These are phyloP conservation scores for Chenopodium album DNA, from an alignment of 148 eudicot genomes.

Conservation along the genomic window DNA sequence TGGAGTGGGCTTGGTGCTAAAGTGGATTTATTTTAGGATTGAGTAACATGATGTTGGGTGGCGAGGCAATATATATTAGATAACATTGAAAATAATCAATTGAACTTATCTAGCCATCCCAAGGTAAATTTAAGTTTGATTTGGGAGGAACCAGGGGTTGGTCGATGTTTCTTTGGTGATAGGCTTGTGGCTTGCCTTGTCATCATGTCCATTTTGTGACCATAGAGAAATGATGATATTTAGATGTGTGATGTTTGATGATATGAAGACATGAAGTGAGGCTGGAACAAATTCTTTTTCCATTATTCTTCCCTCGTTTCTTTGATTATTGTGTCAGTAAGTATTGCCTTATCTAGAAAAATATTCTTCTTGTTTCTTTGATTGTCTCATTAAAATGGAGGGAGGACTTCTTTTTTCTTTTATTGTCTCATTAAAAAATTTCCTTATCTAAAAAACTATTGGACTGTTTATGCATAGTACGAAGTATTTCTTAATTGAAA, in stretches of 20 bases:
- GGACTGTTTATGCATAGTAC: too few species aligned
- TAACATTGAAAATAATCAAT: background rate
- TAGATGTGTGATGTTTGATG: background rate
- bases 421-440: too few species aligned
- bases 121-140: background rate
- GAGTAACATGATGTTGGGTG: background rate
- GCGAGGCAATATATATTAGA: background rate
- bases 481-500: too few species aligned
- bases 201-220: background rate
- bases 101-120: background rate
- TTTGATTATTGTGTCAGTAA: background rate
- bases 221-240: background rate
- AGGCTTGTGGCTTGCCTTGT: background rate
- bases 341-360: background rate
- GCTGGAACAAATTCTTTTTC: too few species aligned
- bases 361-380: too few species aligned
- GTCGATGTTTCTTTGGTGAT: background rate
- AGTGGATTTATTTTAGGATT: background rate
- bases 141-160: background rate
- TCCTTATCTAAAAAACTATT: background rate
- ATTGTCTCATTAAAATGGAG: too few species aligned
- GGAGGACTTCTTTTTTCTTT: too few species aligned
- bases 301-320: background rate
- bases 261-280: too few species aligned
- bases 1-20: background rate